phyloP scores from a whole-genome alignment of 164 flowering plant species.

The Magnolia officinalis region DNA sequence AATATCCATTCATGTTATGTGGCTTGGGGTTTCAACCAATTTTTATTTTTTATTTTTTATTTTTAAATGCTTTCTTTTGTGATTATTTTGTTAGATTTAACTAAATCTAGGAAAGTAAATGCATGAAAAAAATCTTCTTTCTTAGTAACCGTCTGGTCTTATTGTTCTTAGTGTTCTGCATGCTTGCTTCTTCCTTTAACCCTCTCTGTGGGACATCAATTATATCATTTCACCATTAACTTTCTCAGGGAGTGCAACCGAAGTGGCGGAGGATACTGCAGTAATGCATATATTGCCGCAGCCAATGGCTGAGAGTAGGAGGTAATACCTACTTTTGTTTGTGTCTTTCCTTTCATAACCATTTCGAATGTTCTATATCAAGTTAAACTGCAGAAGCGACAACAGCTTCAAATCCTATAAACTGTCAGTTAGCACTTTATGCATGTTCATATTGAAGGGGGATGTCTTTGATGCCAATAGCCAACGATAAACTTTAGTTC shows the following conservation, averaged over 20 bases:
- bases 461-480: neutral
- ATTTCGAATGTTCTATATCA: neutral
- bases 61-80: too few species aligned
- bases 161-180: neutral
- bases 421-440: too few species aligned
- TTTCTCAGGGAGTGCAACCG: conserved; percentile 41
- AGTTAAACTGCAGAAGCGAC: too few species aligned
- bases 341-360: neutral
- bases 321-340: conserved; percentile 35
- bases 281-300: conserved; percentile 58
- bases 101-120: neutral
- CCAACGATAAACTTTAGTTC: too few species aligned
- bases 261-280: conserved; percentile 42
- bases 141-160: neutral
- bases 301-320: conserved; percentile 74
- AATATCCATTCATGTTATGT: too few species aligned
- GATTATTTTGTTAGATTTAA: neutral
- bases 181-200: neutral
- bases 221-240: neutral
- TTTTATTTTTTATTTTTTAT: too few species aligned
- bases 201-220: neutral
- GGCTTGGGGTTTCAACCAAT: too few species aligned
- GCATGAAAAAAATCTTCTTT: neutral
- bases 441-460: neutral
- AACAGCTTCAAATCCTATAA: neutral